phyloP scores from a whole-genome alignment of 495 filamentous ascomycete species.

The Chaetomidium leptoderma region DNA sequence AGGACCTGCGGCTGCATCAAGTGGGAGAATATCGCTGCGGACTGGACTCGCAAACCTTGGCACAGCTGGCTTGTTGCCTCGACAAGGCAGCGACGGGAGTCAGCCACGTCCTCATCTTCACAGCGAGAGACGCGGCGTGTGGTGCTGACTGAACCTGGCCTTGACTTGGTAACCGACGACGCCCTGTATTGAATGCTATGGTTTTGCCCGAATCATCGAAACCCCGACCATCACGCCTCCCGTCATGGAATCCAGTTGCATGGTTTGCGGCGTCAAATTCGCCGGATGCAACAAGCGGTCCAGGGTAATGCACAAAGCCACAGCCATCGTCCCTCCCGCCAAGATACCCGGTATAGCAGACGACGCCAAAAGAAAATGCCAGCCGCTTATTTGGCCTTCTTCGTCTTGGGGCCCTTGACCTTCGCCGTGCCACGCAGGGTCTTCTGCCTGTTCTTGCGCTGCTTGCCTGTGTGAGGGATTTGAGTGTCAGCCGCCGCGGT shows the following conservation, averaged over 20 bases:
- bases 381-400: constrained; percentile 58
- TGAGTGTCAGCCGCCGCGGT: constrained; percentile 32
- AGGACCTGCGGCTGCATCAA: too few species aligned
- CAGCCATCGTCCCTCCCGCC: constrained; percentile 29
- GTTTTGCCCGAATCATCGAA: constrained; percentile 29
- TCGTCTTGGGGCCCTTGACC: constrained; percentile 76
- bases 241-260: constrained; percentile 28
- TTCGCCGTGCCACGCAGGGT: constrained; percentile 95
- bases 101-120: neutral
- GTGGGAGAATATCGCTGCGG: too few species aligned
- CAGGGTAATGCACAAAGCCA: constrained; percentile 36
- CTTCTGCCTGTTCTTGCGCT: constrained; percentile 99
- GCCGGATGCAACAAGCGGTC: constrained; percentile 29
- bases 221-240: constrained; percentile 36
- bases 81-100: too few species aligned
- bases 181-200: constrained; percentile 37
- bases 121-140: neutral
- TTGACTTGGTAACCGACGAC: constrained; percentile 23
- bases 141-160: neutral
- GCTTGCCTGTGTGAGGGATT: constrained; percentile 72
- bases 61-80: too few species aligned
- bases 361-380: constrained; percentile 30
- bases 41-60: too few species aligned
- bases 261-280: constrained; percentile 22
- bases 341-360: constrained; percentile 27